Evolutionary conservation across 2,329 filamentous ascomycete genomes (phyloP).

Genomic region (Fusarium nodosum): DNA sequence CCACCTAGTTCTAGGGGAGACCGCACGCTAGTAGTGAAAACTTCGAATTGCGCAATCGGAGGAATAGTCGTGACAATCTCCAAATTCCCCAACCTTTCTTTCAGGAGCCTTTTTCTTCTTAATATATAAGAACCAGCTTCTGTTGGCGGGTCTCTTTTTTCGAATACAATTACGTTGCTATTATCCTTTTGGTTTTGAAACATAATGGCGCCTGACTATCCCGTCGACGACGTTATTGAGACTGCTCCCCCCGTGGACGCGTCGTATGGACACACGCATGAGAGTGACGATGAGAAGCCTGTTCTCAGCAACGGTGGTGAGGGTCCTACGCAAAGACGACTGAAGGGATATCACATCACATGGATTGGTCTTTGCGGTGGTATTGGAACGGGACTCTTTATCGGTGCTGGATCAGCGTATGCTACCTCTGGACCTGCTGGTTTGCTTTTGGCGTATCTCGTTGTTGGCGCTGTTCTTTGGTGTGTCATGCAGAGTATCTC

Average conservation of each 20-base stretch:
- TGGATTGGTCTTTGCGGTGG: conserved; percentile 48
- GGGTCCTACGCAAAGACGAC: conserved; percentile 40
- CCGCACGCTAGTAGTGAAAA: conserved; percentile 35
- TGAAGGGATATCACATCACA: conserved; percentile 46
- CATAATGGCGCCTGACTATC: conserved; percentile 17
- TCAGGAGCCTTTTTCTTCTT: not conserved
- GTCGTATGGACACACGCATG: not conserved
- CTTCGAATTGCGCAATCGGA: conserved; percentile 45
- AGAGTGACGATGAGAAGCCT: conserved; percentile 27
- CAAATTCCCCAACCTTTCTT: not conserved
- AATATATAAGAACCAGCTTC: not conserved
- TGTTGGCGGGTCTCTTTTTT: not conserved
- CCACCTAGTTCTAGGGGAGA: conserved; percentile 17
- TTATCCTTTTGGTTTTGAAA: not conserved
- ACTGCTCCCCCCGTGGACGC: conserved; percentile 10
- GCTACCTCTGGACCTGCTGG: conserved; percentile 46
- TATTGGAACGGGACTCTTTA: conserved; percentile 46
- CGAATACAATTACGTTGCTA: not conserved
- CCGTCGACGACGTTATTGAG: conserved; percentile 26
- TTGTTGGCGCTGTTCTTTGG: conserved; percentile 46
- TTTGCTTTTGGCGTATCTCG: conserved; percentile 40
- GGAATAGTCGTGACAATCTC: too few relatives aligned
- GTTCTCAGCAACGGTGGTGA: conserved; percentile 45
- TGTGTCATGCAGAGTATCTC: conserved; percentile 49
- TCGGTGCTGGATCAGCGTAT: conserved; percentile 46